These are phyloP conservation scores for Filobasidium wieringae DNA, from an alignment of 768 basidiomycete species.

Conservation along the genomic window DNA sequence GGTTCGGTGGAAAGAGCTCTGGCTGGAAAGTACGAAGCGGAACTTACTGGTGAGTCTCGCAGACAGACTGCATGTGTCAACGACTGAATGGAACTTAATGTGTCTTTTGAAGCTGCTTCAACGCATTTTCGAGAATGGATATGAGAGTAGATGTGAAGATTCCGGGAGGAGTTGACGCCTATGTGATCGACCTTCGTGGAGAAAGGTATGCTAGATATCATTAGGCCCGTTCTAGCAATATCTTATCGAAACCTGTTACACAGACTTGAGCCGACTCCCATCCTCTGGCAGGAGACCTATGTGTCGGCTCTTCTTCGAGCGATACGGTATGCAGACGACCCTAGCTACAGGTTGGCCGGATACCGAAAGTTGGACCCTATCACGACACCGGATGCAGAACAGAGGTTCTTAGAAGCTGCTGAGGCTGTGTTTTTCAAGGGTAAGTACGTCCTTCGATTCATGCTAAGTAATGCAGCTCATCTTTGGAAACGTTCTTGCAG, in stretches of 20 bases:
- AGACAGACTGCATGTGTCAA: background rate
- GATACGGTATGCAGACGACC: constrained; percentile 91
- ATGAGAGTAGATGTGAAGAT: constrained; percentile 97
- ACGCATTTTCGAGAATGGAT: constrained; percentile 94
- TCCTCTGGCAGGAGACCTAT: constrained; percentile 96
- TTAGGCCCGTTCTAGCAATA: background rate
- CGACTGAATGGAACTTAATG: background rate
- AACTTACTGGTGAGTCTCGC: constrained; percentile 64
- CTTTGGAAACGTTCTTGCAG: constrained; percentile 41
- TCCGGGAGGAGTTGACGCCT: constrained; percentile 89
- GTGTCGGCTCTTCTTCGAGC: constrained; percentile 82
- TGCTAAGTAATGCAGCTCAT: background rate
- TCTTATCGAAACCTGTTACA: background rate
- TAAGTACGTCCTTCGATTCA: constrained; percentile 19
- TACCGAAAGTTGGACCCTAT: constrained; percentile 95
- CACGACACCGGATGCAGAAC: constrained; percentile 72
- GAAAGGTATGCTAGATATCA: constrained; percentile 56
- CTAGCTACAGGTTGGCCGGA: constrained; percentile 77
- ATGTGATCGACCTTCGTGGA: constrained; percentile 84
- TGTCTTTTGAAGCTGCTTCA: constrained; percentile 61
- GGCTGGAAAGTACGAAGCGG: constrained; percentile 87
- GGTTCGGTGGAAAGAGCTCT: constrained; percentile 69
- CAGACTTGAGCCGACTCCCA: constrained; percentile 78
- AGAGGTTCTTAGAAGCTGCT: constrained; percentile 78
- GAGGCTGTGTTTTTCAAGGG: constrained; percentile 83